Evolutionary conservation across 331 rosid genomes (phyloP).

Genomic region (Quercus lobata): DNA sequence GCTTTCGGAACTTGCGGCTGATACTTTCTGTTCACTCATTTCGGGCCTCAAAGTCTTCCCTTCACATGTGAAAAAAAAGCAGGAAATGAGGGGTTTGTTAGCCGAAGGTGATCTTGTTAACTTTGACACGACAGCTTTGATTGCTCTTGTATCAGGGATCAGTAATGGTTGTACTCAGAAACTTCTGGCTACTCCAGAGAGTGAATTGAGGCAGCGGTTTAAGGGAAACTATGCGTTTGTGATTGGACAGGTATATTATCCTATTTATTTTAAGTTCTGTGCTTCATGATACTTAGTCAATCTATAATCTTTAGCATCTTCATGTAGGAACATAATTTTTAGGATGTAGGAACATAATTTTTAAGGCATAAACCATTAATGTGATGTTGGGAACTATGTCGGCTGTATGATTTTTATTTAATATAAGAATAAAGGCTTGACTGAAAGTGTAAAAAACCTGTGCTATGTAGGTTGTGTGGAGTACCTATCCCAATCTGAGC

Average conservation of each 20-base stretch:
- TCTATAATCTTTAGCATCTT: background rate
- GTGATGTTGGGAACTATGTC: background rate
- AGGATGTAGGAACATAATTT: background rate
- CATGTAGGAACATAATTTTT: background rate
- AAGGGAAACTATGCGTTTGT: slow-evolving; percentile 89
- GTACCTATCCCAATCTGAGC: background rate
- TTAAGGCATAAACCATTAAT: background rate
- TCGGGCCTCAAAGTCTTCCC: slow-evolving; percentile 39
- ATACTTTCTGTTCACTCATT: slow-evolving; percentile 38
- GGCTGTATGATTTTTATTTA: too few relatives aligned
- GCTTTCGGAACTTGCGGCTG: slow-evolving; percentile 28
- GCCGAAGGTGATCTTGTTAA: slow-evolving; percentile 47
- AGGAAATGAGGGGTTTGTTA: slow-evolving; percentile 4
- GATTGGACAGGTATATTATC: slow-evolving; percentile 64
- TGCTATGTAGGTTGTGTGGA: background rate
- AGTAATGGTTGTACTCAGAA: slow-evolving; percentile 69
- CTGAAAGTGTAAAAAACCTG: background rate
- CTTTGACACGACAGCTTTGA: slow-evolving; percentile 89
- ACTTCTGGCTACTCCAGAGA: slow-evolving; percentile 73
- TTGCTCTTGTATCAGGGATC: slow-evolving; percentile 81
- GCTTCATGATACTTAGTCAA: background rate
- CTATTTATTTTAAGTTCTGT: background rate
- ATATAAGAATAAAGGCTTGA: background rate
- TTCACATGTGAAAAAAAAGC: background rate
- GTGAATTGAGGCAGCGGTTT: slow-evolving; percentile 64